Evolutionary conservation across 2,329 filamentous ascomycete species (phyloP), one percentile per base, ranked within the genome.

Genomic region (Calonectria pseudoturangicola): DNA sequence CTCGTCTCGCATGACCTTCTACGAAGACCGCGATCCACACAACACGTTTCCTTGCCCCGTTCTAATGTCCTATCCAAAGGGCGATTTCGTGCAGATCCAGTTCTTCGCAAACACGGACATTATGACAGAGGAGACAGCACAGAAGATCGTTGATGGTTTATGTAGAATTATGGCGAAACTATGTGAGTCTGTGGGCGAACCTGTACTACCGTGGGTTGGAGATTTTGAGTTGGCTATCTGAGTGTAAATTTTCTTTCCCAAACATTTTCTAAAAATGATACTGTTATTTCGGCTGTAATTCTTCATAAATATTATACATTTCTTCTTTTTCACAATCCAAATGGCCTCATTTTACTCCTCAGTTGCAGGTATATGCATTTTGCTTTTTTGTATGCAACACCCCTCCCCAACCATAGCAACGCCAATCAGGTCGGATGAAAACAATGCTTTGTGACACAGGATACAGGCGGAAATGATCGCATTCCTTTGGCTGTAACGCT

Each of bases 41-140:
- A 36, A 21, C 30, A 39, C 33, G n/a, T 30, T 36, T 33, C 51
- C 51, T 3, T 56, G 33, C 33, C 18, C 33, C 18, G 30, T 56
- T 36, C n/a, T 36, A 27, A 56, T 56, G 33, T 56, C 51, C 6
- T 13, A 56, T 56, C 51, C 51, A 18, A 56, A 56, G 33, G n/a
- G 13, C 18, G 51, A 21, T 9, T 56, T 27, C 16, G 15, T 54
- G 2, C 28, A 39, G 30, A 56, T 56, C 10, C 30, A 36, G n/a
- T 1, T 56, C 18, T 28, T 56, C 18, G 12, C 30, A 21, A 30
- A 56, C 18, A 36, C 28, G 2, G 28, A 56, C 12, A 56, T 36
- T n/a, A 56, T 56, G 51, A 56, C 30, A 30, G 50, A 54, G 7
- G 51, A 56, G 10, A 56, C 51, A 10, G 51, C 30, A 16, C 51